Conservation (phyloP, 139 green algal genomes). For the Coelastrella sp. region DNA sequence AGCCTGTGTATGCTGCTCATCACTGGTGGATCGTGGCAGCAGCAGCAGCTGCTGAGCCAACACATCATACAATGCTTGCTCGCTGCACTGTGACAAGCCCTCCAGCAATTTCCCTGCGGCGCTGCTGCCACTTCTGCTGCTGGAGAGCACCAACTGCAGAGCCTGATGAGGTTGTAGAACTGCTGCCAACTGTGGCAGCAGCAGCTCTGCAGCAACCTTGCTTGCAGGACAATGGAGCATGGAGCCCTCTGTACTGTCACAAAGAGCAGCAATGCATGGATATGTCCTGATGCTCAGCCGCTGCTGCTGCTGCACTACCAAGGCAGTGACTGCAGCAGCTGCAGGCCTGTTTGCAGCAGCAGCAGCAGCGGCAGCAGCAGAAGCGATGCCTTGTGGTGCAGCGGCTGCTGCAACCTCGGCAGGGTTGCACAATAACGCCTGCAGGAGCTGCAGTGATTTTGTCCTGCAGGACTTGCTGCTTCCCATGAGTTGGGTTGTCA, state of each 20-base stretch:
- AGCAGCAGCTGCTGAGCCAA: constrained; percentile 7
- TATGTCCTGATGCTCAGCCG: neutral
- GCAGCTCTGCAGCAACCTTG: constrained; percentile 9
- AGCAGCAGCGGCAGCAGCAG: neutral
- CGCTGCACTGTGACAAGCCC: constrained; percentile 2
- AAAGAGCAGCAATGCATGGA: neutral
- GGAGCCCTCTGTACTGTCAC: neutral
- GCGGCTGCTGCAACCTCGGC: neutral
- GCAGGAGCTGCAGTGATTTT: constrained; percentile 31
- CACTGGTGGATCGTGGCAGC: neutral
- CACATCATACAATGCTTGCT: neutral
- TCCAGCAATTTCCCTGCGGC: constrained; percentile 9
- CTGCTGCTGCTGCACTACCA: neutral
- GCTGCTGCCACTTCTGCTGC: neutral
- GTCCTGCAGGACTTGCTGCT: constrained; percentile 27
- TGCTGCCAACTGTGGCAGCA: constrained; percentile 5
- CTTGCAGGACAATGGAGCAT: constrained; percentile 20
- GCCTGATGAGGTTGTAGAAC: constrained; percentile 26
- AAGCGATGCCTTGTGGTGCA: neutral
- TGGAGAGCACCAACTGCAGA: neutral
- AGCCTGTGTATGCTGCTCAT: neutral
- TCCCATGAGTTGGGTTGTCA: neutral
- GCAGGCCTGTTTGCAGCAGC: neutral
- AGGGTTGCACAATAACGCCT: constrained; percentile 10
- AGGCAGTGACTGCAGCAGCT: constrained; percentile 2